Percentiles rank a stretch among this genome's conserved stretches.
phyloP scores from a whole-genome alignment of 2,329 filamentous ascomycete genomes.

The Sclerotinia subarctica region DNA sequence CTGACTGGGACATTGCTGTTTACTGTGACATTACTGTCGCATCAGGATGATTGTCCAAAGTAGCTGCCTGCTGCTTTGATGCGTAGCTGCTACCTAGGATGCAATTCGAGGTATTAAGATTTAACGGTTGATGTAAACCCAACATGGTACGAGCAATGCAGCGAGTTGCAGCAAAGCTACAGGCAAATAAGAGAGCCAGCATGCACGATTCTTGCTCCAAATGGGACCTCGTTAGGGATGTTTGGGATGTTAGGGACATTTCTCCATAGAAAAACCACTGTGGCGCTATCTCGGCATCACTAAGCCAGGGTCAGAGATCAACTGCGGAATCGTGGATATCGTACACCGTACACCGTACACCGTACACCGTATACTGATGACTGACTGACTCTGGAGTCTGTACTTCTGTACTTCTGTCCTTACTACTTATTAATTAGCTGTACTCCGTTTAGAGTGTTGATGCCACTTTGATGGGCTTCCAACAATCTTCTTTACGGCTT shows the following conservation, averaged over 20 bases:
- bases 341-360: background rate
- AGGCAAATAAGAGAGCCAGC: background rate
- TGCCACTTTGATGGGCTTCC: background rate
- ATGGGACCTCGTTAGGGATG: background rate
- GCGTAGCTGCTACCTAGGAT: background rate
- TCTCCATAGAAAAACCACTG: slow-evolving; percentile 6
- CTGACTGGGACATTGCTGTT: background rate
- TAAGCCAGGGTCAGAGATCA: background rate
- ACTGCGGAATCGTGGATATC: background rate
- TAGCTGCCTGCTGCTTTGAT: background rate
- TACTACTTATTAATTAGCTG: no score
- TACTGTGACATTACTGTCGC: background rate
- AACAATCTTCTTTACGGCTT: slow-evolving; percentile 9
- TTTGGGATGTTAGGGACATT: background rate
- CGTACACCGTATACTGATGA: no score
- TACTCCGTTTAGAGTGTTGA: background rate
- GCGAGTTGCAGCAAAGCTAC: background rate
- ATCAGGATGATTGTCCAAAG: background rate
- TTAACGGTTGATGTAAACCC: background rate
- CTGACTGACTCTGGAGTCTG: no score
- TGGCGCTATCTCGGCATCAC: slow-evolving; percentile 15
- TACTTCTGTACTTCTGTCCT: no score
- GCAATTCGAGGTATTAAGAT: background rate
- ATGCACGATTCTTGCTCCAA: slow-evolving; percentile 6
- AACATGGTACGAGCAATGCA: slow-evolving; percentile 11